Conservation (phyloP, 306 rosid species). For the Parietaria judaica region DNA sequence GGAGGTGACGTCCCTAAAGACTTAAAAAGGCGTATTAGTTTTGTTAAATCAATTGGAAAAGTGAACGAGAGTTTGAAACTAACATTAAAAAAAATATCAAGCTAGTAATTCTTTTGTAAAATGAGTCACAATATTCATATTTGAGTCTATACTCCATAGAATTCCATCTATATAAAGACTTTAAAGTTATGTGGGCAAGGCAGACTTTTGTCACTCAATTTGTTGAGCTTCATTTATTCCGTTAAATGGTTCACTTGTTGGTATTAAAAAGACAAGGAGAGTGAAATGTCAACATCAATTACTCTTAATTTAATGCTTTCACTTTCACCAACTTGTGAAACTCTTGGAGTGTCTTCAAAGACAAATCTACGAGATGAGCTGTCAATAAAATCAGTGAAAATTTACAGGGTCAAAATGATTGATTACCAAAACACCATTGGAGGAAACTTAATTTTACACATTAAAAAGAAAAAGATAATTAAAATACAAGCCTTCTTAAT, state of each 20-base stretch:
- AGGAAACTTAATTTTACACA: constrained; percentile 14
- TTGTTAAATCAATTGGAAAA: too few species aligned
- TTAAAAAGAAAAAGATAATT: constrained; percentile 2
- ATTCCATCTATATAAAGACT: too few species aligned
- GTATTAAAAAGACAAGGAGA: not conserved
- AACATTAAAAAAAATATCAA: too few species aligned
- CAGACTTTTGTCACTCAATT: not conserved
- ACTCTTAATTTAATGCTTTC: not conserved
- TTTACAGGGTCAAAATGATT: not conserved
- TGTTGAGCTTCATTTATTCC: not conserved
- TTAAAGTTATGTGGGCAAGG: too few species aligned
- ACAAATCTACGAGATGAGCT: not conserved
- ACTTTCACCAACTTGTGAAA: not conserved
- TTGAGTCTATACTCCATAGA: too few species aligned
- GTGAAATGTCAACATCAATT: not conserved
- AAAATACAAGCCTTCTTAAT: constrained; percentile 20
- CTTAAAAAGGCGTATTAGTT: too few species aligned
- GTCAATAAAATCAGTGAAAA: not conserved
- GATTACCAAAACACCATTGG: not conserved
- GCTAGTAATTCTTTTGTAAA: too few species aligned
- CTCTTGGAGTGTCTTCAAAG: not conserved
- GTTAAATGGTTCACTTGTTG: not conserved
- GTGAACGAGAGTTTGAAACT: too few species aligned
- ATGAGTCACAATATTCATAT: too few species aligned
- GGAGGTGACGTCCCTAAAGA: too few species aligned